A percentile compares a stretch with the other conserved stretches of the same genome.
Conservation (phyloP, 495 filamentous ascomycete genomes). For the Aspergillus carlsbadensis region DNA sequence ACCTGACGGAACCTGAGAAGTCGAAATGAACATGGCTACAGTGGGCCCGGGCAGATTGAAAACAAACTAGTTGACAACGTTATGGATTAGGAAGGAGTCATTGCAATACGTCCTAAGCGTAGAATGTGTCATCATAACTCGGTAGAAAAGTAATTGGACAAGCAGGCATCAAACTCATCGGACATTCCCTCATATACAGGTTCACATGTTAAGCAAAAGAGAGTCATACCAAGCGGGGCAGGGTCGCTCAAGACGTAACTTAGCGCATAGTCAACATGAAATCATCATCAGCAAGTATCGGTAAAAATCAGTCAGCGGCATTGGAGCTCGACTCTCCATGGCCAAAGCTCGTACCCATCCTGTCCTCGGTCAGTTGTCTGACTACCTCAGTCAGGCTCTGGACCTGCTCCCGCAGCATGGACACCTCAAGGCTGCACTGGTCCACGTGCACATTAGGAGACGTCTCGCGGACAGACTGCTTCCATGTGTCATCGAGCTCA, state of each 20-base stretch:
- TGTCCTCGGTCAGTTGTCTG: conserved; percentile 37
- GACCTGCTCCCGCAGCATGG: conserved; percentile 67
- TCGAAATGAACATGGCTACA: too few species aligned
- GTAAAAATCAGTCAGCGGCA: conserved; percentile 4
- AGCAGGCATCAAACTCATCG: too few species aligned
- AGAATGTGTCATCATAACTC: background rate
- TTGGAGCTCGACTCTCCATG: conserved; percentile 20
- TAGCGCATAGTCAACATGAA: too few species aligned
- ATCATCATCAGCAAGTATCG: background rate
- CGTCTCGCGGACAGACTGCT: conserved; percentile 66
- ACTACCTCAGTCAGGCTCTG: conserved; percentile 63
- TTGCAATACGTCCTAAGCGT: background rate
- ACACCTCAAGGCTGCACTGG: conserved; percentile 63
- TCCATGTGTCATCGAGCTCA: conserved; percentile 79
- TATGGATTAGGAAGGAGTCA: background rate
- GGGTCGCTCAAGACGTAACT: too few species aligned
- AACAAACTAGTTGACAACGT: background rate
- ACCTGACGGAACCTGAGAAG: too few species aligned
- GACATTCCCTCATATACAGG: too few species aligned
- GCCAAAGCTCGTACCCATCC: background rate
- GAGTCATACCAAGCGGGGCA: too few species aligned
- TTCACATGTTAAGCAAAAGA: too few species aligned
- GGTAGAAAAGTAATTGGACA: background rate
- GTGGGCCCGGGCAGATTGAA: too few species aligned
- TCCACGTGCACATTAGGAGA: conserved; percentile 78